Base-by-base conservation (phyloP, 1,139 yeast genomes). In the Suhomyces anneliseae region DNA sequence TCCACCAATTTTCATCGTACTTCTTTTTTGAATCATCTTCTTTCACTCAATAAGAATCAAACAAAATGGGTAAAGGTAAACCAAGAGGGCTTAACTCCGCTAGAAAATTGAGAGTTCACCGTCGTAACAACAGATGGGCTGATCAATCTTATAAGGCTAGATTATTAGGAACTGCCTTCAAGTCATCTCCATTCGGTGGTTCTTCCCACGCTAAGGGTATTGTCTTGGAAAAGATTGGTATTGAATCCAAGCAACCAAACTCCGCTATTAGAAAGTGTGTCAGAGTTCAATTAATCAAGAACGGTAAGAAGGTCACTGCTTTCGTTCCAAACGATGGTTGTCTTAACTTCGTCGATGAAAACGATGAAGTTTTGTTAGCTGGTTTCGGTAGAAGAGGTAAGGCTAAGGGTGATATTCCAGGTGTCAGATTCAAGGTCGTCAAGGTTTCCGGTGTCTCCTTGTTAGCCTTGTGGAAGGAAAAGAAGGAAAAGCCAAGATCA, bases 351-450 rank as follows among this genome's bases (percentile, higher is more conserved):
- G 97, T 93, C 69, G 99, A 93, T 75, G 98, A 93, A 84, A 93
- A 93, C 85, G 98, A 93, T 82, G 98, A 93, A 81, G 99, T 93
- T 68, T 84, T 93, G 72, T 83, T 93, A 69, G 98, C 99, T 70
- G 99, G 99, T 85, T 95, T 95, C 90, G 99, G 99, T 89, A 90
- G 99, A 84, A 93, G 96, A 87, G 99, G 99, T 85, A 93, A 93
- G 87, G 99, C 99, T 77, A 95, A 95, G 96, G 99, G 99, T 87
- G 99, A 93, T 90, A 92, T 93, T 74, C 99, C 99, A 80, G 99
- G 99, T 89, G 99, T 93, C 76, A 92, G 99, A 87, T 93, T 93
- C 90, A 93, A 93, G 90, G 98, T 93, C 76, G 99, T 95, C 77
- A 95, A 95, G 86, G 99, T 95, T 68, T 90, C 99, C 68, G 99